Base-by-base conservation (phyloP, 163 green algal species). In the Prototheca cutis region DNA sequence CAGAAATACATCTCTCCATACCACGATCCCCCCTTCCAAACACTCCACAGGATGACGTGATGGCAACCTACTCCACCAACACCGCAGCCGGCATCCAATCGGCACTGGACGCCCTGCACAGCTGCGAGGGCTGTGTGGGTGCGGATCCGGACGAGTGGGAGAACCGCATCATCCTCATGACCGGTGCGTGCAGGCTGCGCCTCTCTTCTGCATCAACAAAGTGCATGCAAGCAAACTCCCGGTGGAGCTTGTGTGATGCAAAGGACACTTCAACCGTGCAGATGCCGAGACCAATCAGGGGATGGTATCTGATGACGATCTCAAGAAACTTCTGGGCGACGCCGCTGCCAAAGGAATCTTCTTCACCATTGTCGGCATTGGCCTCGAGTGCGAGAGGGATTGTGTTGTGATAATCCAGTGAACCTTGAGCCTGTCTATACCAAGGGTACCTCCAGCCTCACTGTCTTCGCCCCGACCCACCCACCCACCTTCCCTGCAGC, bases 111-210 rank as follows among this genome's bases (percentile, higher is more conserved):
- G 15, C 42, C 30, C 39, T 75, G 36, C 31, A 39, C 36, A 51
- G 6, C 0, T 75, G 67, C 56, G 17, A 21, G 4, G 30, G 3
- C 4, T 75, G 67, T 45, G 48, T 67, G 63, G 28, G 39, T 25
- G 48, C 63, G 6, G 40, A 45, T 34, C 45, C 36, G 15, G 27
- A 40, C 0, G 27, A 54, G 15, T 40, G 23, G 3, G 67, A 75
- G 40, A 66, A 73, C 31, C 48, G 67, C 7, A 60, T 75, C 29
- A 34, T 75, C 1, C 42, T 75, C n/a, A 63, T 75, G 25, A 75
- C 67, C 10, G 67, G 67, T 55, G 59, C 32, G 33, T 33, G 24
- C 39, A 21, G 1, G 32, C 25, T 24, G 24, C 3, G 40, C 57
- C 57, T 15, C 36, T 45, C 36, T 45, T 15, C 0, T 15, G 13